Evolutionary conservation across 176 grass and related monocot genomes (phyloP).

Genomic region (Aegilops speltoides): DNA sequence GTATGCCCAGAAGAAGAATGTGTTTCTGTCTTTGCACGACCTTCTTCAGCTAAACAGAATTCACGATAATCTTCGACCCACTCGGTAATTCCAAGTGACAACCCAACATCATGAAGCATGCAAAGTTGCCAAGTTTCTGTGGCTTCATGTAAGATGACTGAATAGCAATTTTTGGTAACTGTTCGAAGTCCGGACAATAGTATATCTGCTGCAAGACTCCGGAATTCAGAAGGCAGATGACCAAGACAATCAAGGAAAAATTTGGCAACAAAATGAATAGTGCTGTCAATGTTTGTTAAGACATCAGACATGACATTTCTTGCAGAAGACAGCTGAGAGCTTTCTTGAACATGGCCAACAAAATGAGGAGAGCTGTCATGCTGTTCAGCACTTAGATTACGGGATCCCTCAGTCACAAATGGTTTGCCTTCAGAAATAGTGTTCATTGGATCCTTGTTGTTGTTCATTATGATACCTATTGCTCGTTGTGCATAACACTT

Average conservation of each 20-base stretch:
- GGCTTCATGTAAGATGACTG: constrained; percentile 59
- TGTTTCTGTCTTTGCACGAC: constrained; percentile 20
- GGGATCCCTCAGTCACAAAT: background rate
- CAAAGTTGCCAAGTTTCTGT: constrained; percentile 54
- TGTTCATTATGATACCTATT: constrained; percentile 60
- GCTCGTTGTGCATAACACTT: constrained; percentile 82
- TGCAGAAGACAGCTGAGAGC: constrained; percentile 16
- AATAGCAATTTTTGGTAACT: constrained; percentile 67
- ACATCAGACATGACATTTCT: constrained; percentile 36
- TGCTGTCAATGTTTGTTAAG: constrained; percentile 40
- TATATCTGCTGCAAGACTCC: constrained; percentile 72
- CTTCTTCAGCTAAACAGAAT: constrained; percentile 54
- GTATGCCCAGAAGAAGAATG: constrained; percentile 39
- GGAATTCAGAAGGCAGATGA: constrained; percentile 76
- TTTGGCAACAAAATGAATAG: constrained; percentile 47
- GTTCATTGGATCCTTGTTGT: constrained; percentile 44
- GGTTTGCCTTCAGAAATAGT: constrained; percentile 33
- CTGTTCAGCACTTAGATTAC: background rate
- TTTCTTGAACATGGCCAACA: constrained; percentile 32
- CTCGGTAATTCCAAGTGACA: constrained; percentile 74
- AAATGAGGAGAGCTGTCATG: background rate
- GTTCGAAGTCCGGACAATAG: constrained; percentile 62
- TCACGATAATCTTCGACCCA: constrained; percentile 75
- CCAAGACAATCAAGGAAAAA: constrained; percentile 82
- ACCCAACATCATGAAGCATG: constrained; percentile 98